A percentile compares a stretch with the other conserved stretches of the same genome.
Conservation (phyloP, 2,329 filamentous ascomycete species). For the Ceratocystis albifundus region DNA sequence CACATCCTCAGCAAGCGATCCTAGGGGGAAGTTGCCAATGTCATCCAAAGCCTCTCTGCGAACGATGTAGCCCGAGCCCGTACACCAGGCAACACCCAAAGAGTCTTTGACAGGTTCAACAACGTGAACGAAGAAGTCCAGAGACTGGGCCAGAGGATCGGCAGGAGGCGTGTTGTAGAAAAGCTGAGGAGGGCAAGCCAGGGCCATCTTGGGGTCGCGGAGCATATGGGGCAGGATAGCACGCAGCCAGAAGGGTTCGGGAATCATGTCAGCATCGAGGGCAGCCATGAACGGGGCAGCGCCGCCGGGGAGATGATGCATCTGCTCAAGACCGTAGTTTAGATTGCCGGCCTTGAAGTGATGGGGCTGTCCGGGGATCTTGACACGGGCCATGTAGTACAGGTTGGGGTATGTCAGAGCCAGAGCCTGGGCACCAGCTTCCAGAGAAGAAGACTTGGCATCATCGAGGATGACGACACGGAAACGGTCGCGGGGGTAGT, state of each 20-base stretch:
- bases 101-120: constrained; percentile 41
- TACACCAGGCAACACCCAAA: constrained; percentile 50
- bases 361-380: constrained; percentile 39
- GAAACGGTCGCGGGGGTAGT: constrained; percentile 44
- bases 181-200: constrained; percentile 50
- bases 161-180: constrained; percentile 51
- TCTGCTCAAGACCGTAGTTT: constrained; percentile 46
- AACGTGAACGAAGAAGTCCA: constrained; percentile 47
- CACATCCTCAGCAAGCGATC: constrained; percentile 50
- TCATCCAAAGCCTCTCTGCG: constrained; percentile 48
- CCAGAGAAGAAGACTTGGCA: constrained; percentile 37
- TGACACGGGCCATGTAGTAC: constrained; percentile 42
- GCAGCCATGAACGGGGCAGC: constrained; percentile 49
- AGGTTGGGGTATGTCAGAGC: constrained; percentile 37
- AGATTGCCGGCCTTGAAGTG: constrained; percentile 56
- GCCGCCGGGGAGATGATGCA: constrained; percentile 41
- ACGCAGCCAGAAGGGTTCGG: constrained; percentile 48
- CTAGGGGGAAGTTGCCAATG: constrained; percentile 51
- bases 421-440: constrained; percentile 32
- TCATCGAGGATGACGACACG: constrained; percentile 47
- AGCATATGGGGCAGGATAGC: constrained; percentile 48
- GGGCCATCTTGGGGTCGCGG: constrained; percentile 44
- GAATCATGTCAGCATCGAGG: constrained; percentile 58
- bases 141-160: constrained; percentile 47
- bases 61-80: constrained; percentile 51